phyloP scores from a whole-genome alignment of 768 basidiomycete species.

The Pulveroboletus sp. region DNA sequence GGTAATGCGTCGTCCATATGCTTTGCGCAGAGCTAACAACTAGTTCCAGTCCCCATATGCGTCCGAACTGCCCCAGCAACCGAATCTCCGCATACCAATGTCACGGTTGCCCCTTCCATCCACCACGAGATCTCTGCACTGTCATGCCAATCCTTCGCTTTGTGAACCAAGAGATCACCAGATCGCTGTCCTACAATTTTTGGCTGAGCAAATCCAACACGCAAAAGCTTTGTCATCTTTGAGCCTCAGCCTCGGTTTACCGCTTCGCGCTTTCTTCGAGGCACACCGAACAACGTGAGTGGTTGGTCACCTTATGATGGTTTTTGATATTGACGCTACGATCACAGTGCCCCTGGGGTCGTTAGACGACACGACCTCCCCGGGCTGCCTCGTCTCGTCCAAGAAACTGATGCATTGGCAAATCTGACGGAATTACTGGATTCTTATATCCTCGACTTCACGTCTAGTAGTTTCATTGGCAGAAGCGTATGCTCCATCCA shows the following conservation, averaged over 20 bases:
- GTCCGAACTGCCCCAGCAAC: slow-evolving; percentile 5
- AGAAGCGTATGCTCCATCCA: slow-evolving; percentile 22
- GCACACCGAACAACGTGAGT: slow-evolving; percentile 20
- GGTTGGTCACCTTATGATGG: neutral
- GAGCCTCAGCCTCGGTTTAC: slow-evolving; percentile 17
- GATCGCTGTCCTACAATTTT: slow-evolving; percentile 20
- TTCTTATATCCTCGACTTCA: slow-evolving; percentile 23
- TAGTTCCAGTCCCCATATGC: slow-evolving; percentile 14
- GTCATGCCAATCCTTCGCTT: neutral
- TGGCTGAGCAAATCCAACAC: slow-evolving; percentile 28
- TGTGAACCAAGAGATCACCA: slow-evolving; percentile 17
- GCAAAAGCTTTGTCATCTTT: slow-evolving; percentile 25
- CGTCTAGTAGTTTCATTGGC: slow-evolving; percentile 25
- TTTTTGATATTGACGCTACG: neutral
- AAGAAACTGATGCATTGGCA: slow-evolving; percentile 6
- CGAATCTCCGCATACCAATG: neutral
- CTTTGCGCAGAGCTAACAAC: slow-evolving; percentile 4
- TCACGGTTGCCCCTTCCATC: slow-evolving; percentile 11
- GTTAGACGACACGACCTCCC: neutral
- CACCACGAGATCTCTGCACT: slow-evolving; percentile 2
- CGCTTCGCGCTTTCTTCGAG: slow-evolving; percentile 22
- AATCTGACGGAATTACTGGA: slow-evolving; percentile 23
- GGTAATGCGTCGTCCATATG: slow-evolving; percentile 4
- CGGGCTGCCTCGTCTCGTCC: neutral
- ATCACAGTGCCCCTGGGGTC: slow-evolving; percentile 11